Conservation (phyloP, 352 stramenopile genomes). For the Phytophthora chlamydospora region DNA sequence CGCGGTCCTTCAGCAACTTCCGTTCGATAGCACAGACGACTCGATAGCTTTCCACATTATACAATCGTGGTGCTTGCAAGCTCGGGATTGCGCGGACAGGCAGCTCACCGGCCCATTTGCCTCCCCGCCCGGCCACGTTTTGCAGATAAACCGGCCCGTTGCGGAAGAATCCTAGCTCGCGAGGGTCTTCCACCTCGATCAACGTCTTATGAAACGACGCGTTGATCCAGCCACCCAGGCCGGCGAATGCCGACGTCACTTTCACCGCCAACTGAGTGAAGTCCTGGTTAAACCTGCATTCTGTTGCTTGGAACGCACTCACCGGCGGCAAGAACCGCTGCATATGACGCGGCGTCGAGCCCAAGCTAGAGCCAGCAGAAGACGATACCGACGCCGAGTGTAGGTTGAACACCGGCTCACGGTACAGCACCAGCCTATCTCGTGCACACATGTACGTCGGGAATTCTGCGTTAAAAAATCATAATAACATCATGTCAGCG, state of each 20-base stretch:
- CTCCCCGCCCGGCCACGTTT: constrained; percentile 61
- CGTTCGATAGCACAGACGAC: constrained; percentile 65
- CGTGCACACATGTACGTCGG: constrained; percentile 64
- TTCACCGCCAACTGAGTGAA: constrained; percentile 75
- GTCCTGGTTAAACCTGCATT: constrained; percentile 73
- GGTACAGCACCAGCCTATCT: constrained; percentile 55
- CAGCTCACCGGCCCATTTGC: constrained; percentile 69
- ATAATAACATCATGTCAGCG: constrained; percentile 12
- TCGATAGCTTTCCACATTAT: constrained; percentile 58
- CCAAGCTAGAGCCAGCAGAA: background rate
- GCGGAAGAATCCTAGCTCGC: constrained; percentile 23
- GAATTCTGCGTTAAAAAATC: constrained; percentile 43
- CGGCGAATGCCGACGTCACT: constrained; percentile 61
- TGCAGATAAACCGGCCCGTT: constrained; percentile 61
- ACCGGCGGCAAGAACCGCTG: constrained; percentile 62
- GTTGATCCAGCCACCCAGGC: constrained; percentile 71
- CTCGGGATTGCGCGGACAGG: constrained; percentile 67
- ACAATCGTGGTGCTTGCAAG: constrained; percentile 59
- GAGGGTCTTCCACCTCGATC: constrained; percentile 63
- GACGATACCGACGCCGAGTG: constrained; percentile 34
- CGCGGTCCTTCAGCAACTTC: constrained; percentile 76
- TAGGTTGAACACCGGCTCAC: constrained; percentile 54
- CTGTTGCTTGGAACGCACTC: constrained; percentile 74
- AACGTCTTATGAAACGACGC: constrained; percentile 59
- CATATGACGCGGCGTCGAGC: constrained; percentile 28